Percentiles rank a stretch among this genome's conserved stretches.
Conservation (phyloP, 2,329 filamentous ascomycete genomes). For the Ophiostoma himal-ulmi region DNA sequence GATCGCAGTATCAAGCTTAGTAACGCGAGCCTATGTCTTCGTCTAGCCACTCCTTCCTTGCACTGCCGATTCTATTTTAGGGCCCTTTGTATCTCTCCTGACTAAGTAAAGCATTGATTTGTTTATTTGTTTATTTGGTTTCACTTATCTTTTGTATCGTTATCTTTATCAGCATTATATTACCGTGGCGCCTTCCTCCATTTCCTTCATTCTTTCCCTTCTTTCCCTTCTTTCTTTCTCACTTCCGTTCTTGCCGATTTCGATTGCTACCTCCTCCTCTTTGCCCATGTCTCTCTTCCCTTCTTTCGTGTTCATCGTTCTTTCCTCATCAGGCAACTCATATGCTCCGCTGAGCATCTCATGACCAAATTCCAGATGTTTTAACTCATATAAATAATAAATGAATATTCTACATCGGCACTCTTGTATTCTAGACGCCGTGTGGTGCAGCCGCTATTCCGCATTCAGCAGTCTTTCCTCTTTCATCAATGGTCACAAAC, state of each 20-base stretch:
- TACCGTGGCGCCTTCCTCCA: not conserved
- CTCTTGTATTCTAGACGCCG: not conserved
- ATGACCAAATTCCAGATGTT: not conserved
- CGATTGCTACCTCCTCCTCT: not conserved
- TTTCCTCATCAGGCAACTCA: not conserved
- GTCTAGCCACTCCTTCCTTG: not conserved
- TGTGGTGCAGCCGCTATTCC: conserved; percentile 9
- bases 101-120: not conserved
- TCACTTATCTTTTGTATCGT: not conserved
- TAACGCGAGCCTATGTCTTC: not conserved
- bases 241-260: not conserved
- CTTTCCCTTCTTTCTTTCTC: not conserved
- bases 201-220: not conserved
- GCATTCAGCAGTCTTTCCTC: conserved; percentile 21
- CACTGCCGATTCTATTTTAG: not conserved
- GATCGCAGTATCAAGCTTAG: not conserved
- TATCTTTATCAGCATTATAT: not conserved
- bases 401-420: not conserved
- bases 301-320: not conserved
- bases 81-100: not conserved
- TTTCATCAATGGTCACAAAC: conserved; percentile 9
- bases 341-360: not conserved
- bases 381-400: not conserved
- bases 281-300: not conserved
- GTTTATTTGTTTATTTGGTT: not conserved